Conservation (phyloP, 192 early-diverging fungal genomes). For the Coemansia sp. region DNA sequence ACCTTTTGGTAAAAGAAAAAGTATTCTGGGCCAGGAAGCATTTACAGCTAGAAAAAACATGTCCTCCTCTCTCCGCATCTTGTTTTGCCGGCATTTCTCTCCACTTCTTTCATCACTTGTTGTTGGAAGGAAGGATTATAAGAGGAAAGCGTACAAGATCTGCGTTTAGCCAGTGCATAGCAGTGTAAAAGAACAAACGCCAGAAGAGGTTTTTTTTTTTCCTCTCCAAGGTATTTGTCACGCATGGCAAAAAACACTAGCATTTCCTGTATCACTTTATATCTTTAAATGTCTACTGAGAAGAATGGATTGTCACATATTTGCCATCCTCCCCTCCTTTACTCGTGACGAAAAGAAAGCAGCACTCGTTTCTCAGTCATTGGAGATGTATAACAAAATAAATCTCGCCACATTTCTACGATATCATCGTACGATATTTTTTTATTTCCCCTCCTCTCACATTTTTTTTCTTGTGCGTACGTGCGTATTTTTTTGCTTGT, state of each 20-base stretch:
- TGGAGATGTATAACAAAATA: background rate
- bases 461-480: background rate
- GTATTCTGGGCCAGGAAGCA: background rate
- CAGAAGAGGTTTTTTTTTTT: too few species aligned
- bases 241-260: too few species aligned
- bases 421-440: conserved; percentile 4
- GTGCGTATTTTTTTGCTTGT: too few species aligned
- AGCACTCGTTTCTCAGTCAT: background rate
- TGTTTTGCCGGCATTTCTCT: background rate
- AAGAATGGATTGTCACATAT: background rate
- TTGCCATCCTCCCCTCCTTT: background rate
- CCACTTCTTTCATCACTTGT: background rate
- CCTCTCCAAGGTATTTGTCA: too few species aligned
- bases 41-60: background rate
- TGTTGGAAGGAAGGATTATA: too few species aligned
- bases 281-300: background rate
- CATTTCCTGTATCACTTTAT: background rate
- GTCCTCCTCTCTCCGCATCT: background rate
- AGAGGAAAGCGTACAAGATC: too few species aligned
- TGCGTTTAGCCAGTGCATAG: too few species aligned
- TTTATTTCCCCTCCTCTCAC: background rate
- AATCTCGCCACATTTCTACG: background rate
- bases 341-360: background rate
- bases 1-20: background rate
- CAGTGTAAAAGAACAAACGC: too few species aligned